These are phyloP conservation scores for Coelastrella sp. DNA, from an alignment of 139 green algal genomes.

Conservation along the genomic window DNA sequence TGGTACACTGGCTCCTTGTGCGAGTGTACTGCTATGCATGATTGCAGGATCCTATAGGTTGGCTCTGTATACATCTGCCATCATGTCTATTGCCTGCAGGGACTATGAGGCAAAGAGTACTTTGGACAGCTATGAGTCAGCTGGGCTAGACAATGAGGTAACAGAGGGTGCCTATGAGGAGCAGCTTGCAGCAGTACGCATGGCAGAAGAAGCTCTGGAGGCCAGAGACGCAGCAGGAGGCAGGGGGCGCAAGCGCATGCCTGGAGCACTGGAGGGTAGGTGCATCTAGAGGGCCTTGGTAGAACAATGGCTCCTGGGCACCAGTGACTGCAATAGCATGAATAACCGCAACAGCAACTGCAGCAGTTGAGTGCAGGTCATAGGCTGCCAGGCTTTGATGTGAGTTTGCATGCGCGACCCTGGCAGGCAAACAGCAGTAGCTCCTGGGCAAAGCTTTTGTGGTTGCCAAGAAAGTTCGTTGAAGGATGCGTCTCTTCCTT, in stretches of 20 bases:
- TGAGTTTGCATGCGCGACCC: too few relatives aligned
- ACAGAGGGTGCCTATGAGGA: slow-evolving; percentile 51
- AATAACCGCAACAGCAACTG: background rate
- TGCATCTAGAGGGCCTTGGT: background rate
- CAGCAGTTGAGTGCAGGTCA: background rate
- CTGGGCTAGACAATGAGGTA: slow-evolving; percentile 83
- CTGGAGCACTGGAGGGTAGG: slow-evolving; percentile 70
- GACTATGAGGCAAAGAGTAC: slow-evolving; percentile 92
- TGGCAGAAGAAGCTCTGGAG: slow-evolving; percentile 86
- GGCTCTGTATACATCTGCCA: too few relatives aligned
- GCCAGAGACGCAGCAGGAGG: slow-evolving; percentile 61
- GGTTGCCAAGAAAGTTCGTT: too few relatives aligned
- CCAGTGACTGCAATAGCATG: background rate
- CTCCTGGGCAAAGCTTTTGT: too few relatives aligned
- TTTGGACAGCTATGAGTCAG: slow-evolving; percentile 92
- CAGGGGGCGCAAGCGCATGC: slow-evolving; percentile 59
- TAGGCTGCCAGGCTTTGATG: too few relatives aligned
- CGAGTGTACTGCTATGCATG: too few relatives aligned
- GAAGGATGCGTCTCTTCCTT: too few relatives aligned
- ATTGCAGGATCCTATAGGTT: too few relatives aligned
- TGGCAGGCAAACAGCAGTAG: too few relatives aligned
- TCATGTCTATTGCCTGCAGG: slow-evolving; percentile 58
- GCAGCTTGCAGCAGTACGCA: slow-evolving; percentile 55
- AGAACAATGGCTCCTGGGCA: background rate
- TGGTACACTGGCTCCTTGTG: too few relatives aligned